These are phyloP conservation scores for Hypoxylon intermedium DNA, from an alignment of 495 filamentous ascomycete genomes.

Conservation along the genomic window DNA sequence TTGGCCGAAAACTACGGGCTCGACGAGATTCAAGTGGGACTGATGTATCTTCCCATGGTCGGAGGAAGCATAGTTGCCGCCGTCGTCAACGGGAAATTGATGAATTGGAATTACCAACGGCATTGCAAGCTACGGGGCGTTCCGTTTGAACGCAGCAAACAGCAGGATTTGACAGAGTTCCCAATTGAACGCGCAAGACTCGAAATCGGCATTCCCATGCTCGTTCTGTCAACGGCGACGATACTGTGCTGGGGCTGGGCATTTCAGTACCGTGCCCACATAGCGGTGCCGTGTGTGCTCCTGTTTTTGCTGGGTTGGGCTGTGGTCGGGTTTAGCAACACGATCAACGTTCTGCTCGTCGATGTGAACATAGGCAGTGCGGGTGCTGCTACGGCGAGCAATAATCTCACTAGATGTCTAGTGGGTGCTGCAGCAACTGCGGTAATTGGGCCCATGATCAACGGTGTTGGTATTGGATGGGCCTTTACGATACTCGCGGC, in stretches of 20 bases:
- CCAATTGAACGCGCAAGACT: slow-evolving; percentile 72
- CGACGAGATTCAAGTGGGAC: slow-evolving; percentile 63
- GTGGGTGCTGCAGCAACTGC: slow-evolving; percentile 72
- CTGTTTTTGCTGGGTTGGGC: slow-evolving; percentile 61
- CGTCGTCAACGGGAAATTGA: slow-evolving; percentile 60
- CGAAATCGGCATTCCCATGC: slow-evolving; percentile 59
- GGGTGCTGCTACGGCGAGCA: slow-evolving; percentile 71
- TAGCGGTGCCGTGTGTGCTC: slow-evolving; percentile 60
- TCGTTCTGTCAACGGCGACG: slow-evolving; percentile 46
- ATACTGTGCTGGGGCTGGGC: slow-evolving; percentile 67
- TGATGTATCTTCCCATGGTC: slow-evolving; percentile 64
- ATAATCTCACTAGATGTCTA: slow-evolving; percentile 72
- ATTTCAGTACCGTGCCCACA: slow-evolving; percentile 47
- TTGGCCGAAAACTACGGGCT: slow-evolving; percentile 64
- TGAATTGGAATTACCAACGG: slow-evolving; percentile 63
- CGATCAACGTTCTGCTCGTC: slow-evolving; percentile 63
- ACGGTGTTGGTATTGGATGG: slow-evolving; percentile 71
- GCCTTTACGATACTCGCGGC: slow-evolving; percentile 69
- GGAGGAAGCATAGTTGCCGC: slow-evolving; percentile 68
- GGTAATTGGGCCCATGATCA: slow-evolving; percentile 69
- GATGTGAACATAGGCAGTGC: slow-evolving; percentile 70
- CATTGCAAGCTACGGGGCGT: slow-evolving; percentile 51
- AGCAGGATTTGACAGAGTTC: slow-evolving; percentile 60
- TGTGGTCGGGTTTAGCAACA: slow-evolving; percentile 59
- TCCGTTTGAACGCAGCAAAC: slow-evolving; percentile 52